Base-by-base conservation (phyloP, 1,139 yeast genomes). In the Blastobotrys petasosporus region DNA sequence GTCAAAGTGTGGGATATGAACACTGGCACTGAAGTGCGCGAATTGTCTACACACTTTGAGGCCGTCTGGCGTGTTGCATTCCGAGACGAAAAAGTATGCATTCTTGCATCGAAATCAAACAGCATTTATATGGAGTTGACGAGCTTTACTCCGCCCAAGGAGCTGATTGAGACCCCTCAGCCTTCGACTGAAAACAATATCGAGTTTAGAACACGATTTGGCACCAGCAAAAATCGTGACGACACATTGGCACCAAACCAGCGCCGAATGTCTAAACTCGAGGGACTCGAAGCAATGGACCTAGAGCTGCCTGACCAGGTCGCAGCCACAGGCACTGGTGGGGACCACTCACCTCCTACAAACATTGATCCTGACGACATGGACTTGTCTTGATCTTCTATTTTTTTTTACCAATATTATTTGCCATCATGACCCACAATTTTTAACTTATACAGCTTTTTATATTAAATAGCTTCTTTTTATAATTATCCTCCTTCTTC, bases 1-100 rank as follows among this genome's bases (percentile, higher is more conserved):
- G 94, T 88, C n/a, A 82, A 85, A 55, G 77, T 90, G 76, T 85
- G 97, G 97, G 95, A 88, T 63, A 70, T 88, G 54, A 73, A 76
- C 45, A 82, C 86, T 10, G 92, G 94, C 58, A 77, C 79, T 17
- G 66, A 64, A 39, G 52, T 70, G 25, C 65, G 74, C 10, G 70
- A 67, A 44, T 52, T 70, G 39, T 59, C 65, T 2, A 54, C 57
- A 32, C 61, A 64, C 16, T 65, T 64, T 47, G 68, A 68, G 34
- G 63, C 68, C 5, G 72, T 70, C 30, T 70, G 74, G 74, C 60
- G 72, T 11, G 65, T 70, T 25, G 71, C 68, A 9, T 66, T 69
- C 54, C 57, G 61, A 37, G 69, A 68, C 41, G 74, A 70, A 47
- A 62, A 68, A 44, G 62, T 70, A 31, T 69, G 66, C 29, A 65